phyloP scores from a whole-genome alignment of 768 basidiomycete species.

The Lyophyllum shimeji region DNA sequence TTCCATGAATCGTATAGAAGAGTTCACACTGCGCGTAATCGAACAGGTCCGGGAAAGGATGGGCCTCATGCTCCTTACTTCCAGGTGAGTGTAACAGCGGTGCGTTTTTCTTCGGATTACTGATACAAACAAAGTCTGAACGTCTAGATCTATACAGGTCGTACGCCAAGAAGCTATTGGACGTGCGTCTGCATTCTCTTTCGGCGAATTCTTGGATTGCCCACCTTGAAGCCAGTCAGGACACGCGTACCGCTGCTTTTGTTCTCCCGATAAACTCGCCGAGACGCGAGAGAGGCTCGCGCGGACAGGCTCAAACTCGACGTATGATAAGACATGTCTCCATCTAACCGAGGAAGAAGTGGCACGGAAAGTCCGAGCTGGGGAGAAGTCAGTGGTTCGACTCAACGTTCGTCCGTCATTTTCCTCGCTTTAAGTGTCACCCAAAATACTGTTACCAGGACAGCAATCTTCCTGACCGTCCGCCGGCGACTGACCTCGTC shows the following conservation, averaged over 20 bases:
- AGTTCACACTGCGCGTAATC: background rate
- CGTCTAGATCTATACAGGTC: slow-evolving; percentile 80
- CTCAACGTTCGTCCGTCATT: slow-evolving; percentile 64
- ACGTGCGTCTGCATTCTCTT: slow-evolving; percentile 44
- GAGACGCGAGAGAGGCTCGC: slow-evolving; percentile 70
- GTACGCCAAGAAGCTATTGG: slow-evolving; percentile 72
- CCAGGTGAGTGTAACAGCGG: slow-evolving; percentile 65
- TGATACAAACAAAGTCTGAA: slow-evolving; percentile 65
- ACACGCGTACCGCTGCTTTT: slow-evolving; percentile 95
- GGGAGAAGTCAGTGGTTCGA: slow-evolving; percentile 81
- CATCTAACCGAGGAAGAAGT: slow-evolving; percentile 88
- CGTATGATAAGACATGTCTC: slow-evolving; percentile 88
- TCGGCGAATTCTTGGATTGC: background rate
- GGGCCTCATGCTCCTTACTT: slow-evolving; percentile 85
- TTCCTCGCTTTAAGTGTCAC: background rate
- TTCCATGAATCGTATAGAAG: background rate
- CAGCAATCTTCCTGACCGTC: slow-evolving; percentile 50
- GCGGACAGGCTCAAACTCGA: slow-evolving; percentile 68
- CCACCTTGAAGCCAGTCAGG: slow-evolving; percentile 53
- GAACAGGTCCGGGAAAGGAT: slow-evolving; percentile 70
- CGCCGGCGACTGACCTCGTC: slow-evolving; percentile 62
- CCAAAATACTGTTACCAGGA: slow-evolving; percentile 40
- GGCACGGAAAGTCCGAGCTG: slow-evolving; percentile 65
- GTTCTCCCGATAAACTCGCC: slow-evolving; percentile 68
- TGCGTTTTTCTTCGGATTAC: no score